Evolutionary conservation across 352 stramenopile genomes (phyloP).

Genomic region (Phytophthora sp.): DNA sequence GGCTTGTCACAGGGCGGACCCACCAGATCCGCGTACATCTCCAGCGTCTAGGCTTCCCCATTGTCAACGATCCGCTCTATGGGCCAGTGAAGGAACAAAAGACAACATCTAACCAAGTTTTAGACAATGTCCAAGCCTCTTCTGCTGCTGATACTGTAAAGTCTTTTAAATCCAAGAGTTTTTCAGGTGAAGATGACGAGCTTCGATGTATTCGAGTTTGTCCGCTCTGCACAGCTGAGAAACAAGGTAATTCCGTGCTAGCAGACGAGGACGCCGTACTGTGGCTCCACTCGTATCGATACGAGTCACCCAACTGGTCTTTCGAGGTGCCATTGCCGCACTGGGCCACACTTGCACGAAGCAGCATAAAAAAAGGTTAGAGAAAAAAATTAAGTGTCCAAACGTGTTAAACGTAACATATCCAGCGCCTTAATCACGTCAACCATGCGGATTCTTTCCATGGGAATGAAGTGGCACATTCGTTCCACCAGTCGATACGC

Average conservation of each 20-base stretch:
- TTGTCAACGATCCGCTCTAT: slow-evolving; percentile 96
- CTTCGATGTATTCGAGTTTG: slow-evolving; percentile 30
- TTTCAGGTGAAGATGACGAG: slow-evolving; percentile 15
- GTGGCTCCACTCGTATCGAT: slow-evolving; percentile 66
- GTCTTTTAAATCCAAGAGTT: neutral
- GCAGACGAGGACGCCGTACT: slow-evolving; percentile 29
- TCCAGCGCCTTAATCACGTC: neutral
- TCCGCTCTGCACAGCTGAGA: slow-evolving; percentile 19
- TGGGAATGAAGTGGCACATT: slow-evolving; percentile 14
- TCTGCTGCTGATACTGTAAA: neutral
- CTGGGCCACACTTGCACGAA: slow-evolving; percentile 36
- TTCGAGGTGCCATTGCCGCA: slow-evolving; percentile 51
- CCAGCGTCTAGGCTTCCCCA: slow-evolving; percentile 86
- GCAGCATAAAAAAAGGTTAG: neutral
- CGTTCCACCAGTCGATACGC: slow-evolving; percentile 12
- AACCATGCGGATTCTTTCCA: neutral
- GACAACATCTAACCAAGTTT: neutral
- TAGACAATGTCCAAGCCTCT: neutral
- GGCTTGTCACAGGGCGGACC: slow-evolving; percentile 92
- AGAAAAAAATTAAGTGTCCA: neutral
- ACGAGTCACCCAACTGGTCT: slow-evolving; percentile 41
- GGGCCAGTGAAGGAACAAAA: slow-evolving; percentile 36
- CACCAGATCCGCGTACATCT: slow-evolving; percentile 97
- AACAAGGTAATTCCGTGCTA: neutral
- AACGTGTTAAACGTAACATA: neutral